Conservation (phyloP, 2,329 filamentous ascomycete genomes). For the Trichoderma arundinaceum region DNA sequence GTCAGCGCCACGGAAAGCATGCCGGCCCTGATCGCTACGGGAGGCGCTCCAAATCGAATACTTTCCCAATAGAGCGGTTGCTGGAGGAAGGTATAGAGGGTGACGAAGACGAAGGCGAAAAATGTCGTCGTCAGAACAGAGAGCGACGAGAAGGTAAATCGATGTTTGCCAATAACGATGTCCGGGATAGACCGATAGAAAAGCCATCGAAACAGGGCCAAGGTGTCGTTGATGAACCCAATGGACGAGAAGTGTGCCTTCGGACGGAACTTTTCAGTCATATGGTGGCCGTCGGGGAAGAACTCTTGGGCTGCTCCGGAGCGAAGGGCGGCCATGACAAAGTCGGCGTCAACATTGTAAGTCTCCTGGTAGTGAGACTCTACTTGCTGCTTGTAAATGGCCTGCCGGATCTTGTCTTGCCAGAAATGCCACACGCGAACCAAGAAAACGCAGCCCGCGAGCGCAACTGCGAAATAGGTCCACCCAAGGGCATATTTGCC, state of each 20-base stretch:
- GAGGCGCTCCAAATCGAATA: constrained; percentile 85
- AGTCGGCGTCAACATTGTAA: constrained; percentile 58
- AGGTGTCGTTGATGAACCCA: constrained; percentile 73
- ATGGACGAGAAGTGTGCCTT: constrained; percentile 80
- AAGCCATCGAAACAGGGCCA: constrained; percentile 85
- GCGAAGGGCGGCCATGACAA: constrained; percentile 52
- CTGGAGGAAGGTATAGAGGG: constrained; percentile 83
- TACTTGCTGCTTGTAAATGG: constrained; percentile 83
- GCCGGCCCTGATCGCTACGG: constrained; percentile 82
- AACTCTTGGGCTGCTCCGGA: constrained; percentile 68
- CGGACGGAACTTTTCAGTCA: constrained; percentile 64
- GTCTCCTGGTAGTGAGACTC: constrained; percentile 65
- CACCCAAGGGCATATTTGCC: constrained; percentile 87
- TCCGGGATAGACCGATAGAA: constrained; percentile 88
- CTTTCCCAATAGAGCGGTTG: constrained; percentile 89
- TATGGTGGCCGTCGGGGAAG: constrained; percentile 69
- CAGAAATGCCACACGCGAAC: constrained; percentile 85
- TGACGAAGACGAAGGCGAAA: constrained; percentile 72
- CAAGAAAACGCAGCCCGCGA: constrained; percentile 70
- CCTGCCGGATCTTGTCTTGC: constrained; percentile 91
- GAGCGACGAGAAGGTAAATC: constrained; percentile 81
- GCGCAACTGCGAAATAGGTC: constrained; percentile 82
- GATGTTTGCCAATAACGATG: constrained; percentile 68
- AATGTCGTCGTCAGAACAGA: constrained; percentile 72
- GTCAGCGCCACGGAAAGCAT: constrained; percentile 93